Conservation (phyloP, 1,284 basidiomycete genomes). For the Ceratobasidium sp. region DNA sequence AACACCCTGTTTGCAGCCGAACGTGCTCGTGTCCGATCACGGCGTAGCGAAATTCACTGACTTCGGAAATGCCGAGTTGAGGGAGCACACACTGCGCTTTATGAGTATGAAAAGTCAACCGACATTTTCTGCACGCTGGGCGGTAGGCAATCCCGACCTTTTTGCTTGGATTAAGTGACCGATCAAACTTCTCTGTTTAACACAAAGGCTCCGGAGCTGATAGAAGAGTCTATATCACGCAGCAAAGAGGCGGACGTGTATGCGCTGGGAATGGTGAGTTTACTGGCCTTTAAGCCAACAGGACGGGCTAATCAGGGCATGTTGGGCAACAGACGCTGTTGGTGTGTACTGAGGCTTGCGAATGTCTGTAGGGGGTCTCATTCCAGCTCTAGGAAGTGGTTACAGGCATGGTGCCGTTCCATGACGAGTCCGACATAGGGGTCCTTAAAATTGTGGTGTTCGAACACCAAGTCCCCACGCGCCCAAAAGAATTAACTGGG, state of each 20-base stretch:
- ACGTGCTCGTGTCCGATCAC: not conserved
- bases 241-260: conserved; percentile 10
- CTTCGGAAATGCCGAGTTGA: not conserved
- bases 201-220: not conserved
- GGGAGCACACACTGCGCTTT: not conserved
- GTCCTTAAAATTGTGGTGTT: too few relatives aligned
- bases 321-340: too few relatives aligned
- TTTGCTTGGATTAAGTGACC: not conserved
- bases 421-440: too few relatives aligned
- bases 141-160: not conserved
- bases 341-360: too few relatives aligned
- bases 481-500: too few relatives aligned
- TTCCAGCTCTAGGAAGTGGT: too few relatives aligned
- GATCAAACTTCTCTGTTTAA: not conserved
- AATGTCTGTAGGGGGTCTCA: too few relatives aligned
- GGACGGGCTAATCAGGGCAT: too few relatives aligned
- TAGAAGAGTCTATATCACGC: not conserved
- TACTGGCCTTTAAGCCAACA: not conserved
- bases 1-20: conserved; percentile 3
- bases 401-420: too few relatives aligned
- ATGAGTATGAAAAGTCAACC: not conserved
- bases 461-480: too few relatives aligned
- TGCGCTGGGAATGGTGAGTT: conserved; percentile 21
- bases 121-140: not conserved
- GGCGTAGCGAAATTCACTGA: not conserved